Conservation (phyloP, 2,329 filamentous ascomycete species). For the Cordyceps cateniannulata region DNA sequence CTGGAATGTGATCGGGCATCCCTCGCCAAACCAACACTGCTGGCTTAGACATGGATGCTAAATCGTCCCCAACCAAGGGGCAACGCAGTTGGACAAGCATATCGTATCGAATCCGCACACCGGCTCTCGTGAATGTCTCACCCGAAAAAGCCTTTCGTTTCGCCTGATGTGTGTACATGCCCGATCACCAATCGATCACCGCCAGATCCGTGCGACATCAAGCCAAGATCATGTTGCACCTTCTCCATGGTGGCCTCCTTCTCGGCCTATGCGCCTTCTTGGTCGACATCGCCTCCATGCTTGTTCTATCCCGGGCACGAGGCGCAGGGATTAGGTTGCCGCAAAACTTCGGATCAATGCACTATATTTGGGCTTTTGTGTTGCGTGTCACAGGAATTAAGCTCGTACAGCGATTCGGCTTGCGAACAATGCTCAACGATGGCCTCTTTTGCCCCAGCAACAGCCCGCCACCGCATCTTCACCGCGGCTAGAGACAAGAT, state of each 20-base stretch:
- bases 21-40: constrained; percentile 1
- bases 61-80: neutral
- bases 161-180: neutral
- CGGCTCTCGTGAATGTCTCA: constrained; percentile 4
- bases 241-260: neutral
- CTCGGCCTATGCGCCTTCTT: neutral
- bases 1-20: neutral
- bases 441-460: too few species aligned
- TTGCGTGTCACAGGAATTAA: neutral
- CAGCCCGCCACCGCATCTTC: too few species aligned
- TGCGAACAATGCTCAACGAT: too few species aligned
- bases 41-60: neutral
- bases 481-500: too few species aligned
- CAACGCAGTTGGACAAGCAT: neutral
- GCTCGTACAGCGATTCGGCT: neutral
- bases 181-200: constrained; percentile 2
- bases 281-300: neutral
- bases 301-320: neutral
- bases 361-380: neutral
- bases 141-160: neutral
- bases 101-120: neutral
- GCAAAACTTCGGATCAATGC: constrained; percentile 1
- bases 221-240: neutral
- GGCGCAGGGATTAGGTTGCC: neutral
- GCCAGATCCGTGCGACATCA: constrained; percentile 6